These are phyloP conservation scores for Knoxia roxburghii DNA, from an alignment of 257 asterid genomes.

Conservation along the genomic window DNA sequence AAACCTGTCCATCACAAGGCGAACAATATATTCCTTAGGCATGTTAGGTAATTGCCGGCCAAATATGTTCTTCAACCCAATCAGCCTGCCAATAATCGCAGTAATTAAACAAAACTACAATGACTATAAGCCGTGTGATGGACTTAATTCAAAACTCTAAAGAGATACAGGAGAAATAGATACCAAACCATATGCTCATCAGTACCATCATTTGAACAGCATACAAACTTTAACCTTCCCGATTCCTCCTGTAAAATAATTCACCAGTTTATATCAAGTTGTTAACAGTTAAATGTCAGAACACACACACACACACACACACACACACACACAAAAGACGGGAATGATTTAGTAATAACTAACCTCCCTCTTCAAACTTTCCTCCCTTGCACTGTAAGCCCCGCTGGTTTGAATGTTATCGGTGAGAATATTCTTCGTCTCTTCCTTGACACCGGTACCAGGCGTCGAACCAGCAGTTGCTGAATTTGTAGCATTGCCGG, in stretches of 20 bases:
- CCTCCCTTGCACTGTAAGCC: conserved; percentile 92
- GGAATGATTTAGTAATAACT: conserved; percentile 13
- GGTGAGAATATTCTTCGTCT: conserved; percentile 58
- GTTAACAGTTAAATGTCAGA: not conserved
- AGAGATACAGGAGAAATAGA: conserved; percentile 16
- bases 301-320: not conserved
- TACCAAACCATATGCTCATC: conserved; percentile 98
- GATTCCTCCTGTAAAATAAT: conserved; percentile 77
- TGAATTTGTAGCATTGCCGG: conserved; percentile 40
- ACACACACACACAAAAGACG: not conserved
- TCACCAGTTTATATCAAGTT: conserved; percentile 2
- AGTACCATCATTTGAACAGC: conserved; percentile 79
- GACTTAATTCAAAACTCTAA: not conserved
- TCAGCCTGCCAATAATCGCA: conserved; percentile 52
- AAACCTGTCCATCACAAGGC: conserved; percentile 98
- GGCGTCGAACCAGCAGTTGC: conserved; percentile 43
- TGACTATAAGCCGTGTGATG: not conserved
- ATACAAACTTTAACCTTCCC: conserved; percentile 74
- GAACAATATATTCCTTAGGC: conserved; percentile 99
- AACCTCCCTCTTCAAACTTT: conserved; percentile 89
- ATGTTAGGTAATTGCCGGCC: conserved; percentile 95
- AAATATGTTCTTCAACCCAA: conserved; percentile 93
- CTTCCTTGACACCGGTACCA: conserved; percentile 71
- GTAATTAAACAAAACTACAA: not conserved
- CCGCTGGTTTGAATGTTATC: conserved; percentile 93